Conservation (phyloP, 371 early-diverging fungal genomes). For the Mucor lusitanicus region DNA sequence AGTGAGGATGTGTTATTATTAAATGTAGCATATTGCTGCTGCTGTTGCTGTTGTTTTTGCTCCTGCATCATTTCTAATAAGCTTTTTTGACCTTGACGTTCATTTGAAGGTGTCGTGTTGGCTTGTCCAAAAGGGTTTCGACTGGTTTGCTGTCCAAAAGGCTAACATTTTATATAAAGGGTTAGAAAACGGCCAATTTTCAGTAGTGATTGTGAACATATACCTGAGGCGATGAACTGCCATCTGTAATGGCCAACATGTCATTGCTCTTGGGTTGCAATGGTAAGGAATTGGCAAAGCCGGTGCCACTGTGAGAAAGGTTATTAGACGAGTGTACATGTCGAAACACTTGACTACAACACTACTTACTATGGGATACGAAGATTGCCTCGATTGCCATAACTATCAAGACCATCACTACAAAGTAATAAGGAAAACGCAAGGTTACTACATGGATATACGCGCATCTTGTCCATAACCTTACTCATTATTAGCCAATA, state of each 20-base stretch:
- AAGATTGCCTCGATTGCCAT: conserved; percentile 54
- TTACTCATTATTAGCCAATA: conserved; percentile 30
- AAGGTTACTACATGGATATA: not conserved
- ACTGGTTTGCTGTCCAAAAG: not conserved
- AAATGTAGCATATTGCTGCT: conserved; percentile 11
- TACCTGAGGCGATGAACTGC: not conserved
- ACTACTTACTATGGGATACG: conserved; percentile 53
- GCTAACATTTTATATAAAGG: not conserved
- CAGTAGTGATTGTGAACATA: too few relatives aligned
- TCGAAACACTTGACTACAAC: not conserved
- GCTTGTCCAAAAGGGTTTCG: conserved; percentile 45
- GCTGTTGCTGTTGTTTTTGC: conserved; percentile 38
- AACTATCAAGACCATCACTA: conserved; percentile 60
- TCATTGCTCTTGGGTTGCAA: not conserved
- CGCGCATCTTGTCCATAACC: not conserved
- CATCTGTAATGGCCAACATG: not conserved
- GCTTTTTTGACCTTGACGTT: conserved; percentile 23
- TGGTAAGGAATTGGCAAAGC: conserved; percentile 2
- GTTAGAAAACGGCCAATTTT: not conserved
- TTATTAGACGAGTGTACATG: not conserved
- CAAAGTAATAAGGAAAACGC: conserved; percentile 11
- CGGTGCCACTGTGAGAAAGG: conserved; percentile 29
- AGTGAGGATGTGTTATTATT: not conserved
- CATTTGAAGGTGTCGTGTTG: conserved; percentile 4
- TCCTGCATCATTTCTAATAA: conserved; percentile 42